Conservation (phyloP, 1,284 basidiomycete species). For the Rhodotorula glutinis region DNA sequence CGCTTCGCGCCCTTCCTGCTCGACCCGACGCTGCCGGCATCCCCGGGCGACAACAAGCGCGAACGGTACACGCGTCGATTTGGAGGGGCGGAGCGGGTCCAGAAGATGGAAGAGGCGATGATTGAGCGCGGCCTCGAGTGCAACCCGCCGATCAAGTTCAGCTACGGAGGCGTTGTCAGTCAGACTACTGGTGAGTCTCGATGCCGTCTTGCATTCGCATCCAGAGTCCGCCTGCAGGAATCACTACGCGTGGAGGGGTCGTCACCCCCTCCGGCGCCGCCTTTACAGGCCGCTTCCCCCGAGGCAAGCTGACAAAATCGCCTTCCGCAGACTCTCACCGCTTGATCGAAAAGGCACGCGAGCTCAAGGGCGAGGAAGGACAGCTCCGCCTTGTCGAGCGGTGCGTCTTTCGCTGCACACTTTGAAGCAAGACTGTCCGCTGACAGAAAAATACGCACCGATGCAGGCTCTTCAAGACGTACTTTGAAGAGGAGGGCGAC, state of each 20-base stretch:
- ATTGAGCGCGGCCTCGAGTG: slow-evolving; percentile 57
- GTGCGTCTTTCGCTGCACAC: slow-evolving; percentile 4
- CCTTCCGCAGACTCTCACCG: slow-evolving; percentile 62
- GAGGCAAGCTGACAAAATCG: neutral
- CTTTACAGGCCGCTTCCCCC: neutral
- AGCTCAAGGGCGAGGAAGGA: slow-evolving; percentile 61
- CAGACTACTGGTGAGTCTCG: slow-evolving; percentile 55
- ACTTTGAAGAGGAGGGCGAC: slow-evolving; percentile 64
- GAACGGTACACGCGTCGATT: slow-evolving; percentile 59
- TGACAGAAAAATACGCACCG: too few species aligned
- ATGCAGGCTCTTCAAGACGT: slow-evolving; percentile 61
- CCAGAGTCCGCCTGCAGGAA: too few species aligned
- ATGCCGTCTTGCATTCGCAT: too few species aligned
- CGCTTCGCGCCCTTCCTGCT: slow-evolving; percentile 70
- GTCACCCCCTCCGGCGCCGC: too few species aligned
- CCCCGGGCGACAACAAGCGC: slow-evolving; percentile 52
- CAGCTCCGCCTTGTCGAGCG: slow-evolving; percentile 59
- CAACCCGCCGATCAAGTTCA: slow-evolving; percentile 60
- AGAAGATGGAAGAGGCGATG: slow-evolving; percentile 52
- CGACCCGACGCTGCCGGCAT: slow-evolving; percentile 55
- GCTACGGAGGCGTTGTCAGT: slow-evolving; percentile 58
- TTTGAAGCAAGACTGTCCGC: neutral
- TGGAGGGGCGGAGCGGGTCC: slow-evolving; percentile 58
- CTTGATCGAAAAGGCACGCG: slow-evolving; percentile 66
- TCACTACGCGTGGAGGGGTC: too few species aligned